Percentiles rank a stretch among this genome's conserved stretches.
phyloP scores from a whole-genome alignment of 768 basidiomycete genomes.

The Phaffia tasmanica region DNA sequence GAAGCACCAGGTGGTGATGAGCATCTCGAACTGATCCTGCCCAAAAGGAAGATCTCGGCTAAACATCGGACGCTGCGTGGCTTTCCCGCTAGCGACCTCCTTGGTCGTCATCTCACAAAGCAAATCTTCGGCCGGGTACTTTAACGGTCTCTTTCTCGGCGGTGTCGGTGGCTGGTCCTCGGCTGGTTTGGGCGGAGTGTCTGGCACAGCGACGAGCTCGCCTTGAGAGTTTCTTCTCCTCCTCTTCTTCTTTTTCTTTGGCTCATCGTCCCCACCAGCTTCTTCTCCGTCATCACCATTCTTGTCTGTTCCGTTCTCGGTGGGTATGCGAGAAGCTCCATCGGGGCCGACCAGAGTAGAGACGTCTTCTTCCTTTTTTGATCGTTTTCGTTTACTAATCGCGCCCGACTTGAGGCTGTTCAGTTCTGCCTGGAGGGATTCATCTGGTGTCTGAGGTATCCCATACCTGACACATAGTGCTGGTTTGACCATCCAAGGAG shows the following conservation, averaged over 20 bases:
- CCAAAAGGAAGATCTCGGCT: constrained; percentile 48
- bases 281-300: constrained; percentile 16
- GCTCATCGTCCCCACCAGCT: constrained; percentile 70
- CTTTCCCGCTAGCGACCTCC: constrained; percentile 69
- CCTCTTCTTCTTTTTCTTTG: constrained; percentile 53
- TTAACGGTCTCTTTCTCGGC: constrained; percentile 68
- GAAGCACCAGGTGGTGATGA: constrained; percentile 90
- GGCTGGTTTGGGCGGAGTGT: background rate
- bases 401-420: background rate
- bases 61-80: constrained; percentile 50
- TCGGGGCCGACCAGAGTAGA: background rate
- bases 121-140: constrained; percentile 70
- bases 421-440: background rate
- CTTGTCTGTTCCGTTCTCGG: constrained; percentile 3
- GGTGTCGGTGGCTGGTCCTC: constrained; percentile 41
- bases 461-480: constrained; percentile 73
- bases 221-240: constrained; percentile 8
- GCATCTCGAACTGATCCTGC: constrained; percentile 56
- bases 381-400: constrained; percentile 5
- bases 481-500: constrained; percentile 90
- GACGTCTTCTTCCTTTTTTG: constrained; percentile 5
- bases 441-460: constrained; percentile 63
- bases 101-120: constrained; percentile 50
- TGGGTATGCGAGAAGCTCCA: constrained; percentile 21
- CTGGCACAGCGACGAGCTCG: background rate